Evolutionary conservation across 306 rosid genomes (phyloP).

Genomic region (Dryas octopetala): DNA sequence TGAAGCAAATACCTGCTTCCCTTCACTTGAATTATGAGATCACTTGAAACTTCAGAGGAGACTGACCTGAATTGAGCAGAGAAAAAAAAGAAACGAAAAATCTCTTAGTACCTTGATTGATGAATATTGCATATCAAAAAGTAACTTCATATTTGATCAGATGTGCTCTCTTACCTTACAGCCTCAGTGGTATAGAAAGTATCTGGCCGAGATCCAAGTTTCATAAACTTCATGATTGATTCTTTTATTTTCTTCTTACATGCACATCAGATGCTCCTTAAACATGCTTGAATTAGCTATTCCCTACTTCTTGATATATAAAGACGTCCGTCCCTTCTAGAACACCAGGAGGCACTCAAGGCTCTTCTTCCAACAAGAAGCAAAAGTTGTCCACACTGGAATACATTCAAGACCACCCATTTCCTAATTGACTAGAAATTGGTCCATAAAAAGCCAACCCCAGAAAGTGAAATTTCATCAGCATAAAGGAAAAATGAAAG

Average conservation of each 20-base stretch:
- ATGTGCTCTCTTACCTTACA: conserved; percentile 50
- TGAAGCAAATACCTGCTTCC: conserved; percentile 92
- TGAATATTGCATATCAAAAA: background rate
- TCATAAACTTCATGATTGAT: conserved; percentile 94
- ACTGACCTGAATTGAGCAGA: conserved; percentile 63
- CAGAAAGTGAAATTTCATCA: conserved; percentile 29
- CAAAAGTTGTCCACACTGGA: too few relatives aligned
- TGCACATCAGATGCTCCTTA: conserved; percentile 39
- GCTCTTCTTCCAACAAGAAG: conserved; percentile 22
- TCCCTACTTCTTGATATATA: conserved; percentile 13
- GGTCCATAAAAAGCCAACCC: conserved; percentile 31
- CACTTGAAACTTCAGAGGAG: conserved; percentile 94
- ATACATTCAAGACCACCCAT: too few relatives aligned
- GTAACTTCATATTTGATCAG: background rate
- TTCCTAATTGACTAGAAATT: conserved; percentile 30
- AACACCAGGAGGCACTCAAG: conserved; percentile 3
- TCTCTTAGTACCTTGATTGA: conserved; percentile 3
- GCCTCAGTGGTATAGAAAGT: conserved; percentile 82
- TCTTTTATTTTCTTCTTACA: conserved; percentile 34
- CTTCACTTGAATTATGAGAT: conserved; percentile 85
- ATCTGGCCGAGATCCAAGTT: conserved; percentile 97
- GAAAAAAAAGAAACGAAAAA: background rate
- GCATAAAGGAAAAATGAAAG: conserved; percentile 17
- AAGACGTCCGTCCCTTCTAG: conserved; percentile 25
- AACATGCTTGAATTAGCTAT: conserved; percentile 33